Conservation (phyloP, 2,329 filamentous ascomycete species). For the Pseudogymnoascus sp. region DNA sequence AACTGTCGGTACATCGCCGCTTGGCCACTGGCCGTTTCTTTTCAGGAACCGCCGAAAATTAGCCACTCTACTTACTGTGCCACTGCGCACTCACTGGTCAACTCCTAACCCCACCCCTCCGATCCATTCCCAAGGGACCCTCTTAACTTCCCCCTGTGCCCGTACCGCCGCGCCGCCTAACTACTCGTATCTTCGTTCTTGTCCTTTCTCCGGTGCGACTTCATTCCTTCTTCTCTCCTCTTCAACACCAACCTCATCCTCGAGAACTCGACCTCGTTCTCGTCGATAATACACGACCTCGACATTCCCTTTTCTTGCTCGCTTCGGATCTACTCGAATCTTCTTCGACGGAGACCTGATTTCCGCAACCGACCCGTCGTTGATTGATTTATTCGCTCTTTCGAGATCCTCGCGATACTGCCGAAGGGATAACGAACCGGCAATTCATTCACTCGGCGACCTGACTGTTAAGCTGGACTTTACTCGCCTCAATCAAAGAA, state of each 20-base stretch:
- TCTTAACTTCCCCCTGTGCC: neutral
- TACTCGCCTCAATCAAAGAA: neutral
- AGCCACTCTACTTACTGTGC: neutral
- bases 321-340: conserved; percentile 5
- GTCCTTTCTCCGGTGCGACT: neutral
- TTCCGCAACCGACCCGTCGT: neutral
- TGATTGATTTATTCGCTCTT: neutral
- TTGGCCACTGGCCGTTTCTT: neutral
- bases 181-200: neutral
- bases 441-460: neutral
- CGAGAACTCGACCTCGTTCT: conserved; percentile 5
- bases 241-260: neutral
- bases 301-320: neutral
- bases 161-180: neutral
- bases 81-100: neutral
- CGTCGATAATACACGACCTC: neutral
- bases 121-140: neutral
- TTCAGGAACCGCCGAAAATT: neutral
- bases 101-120: neutral
- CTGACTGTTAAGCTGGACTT: conserved; percentile 7
- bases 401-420: neutral
- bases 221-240: neutral
- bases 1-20: neutral
- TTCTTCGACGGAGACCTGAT: neutral
- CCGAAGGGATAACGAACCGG: conserved; percentile 1